Evolutionary conservation across 306 rosid genomes (phyloP).

Genomic region (Rubus parviflorus): DNA sequence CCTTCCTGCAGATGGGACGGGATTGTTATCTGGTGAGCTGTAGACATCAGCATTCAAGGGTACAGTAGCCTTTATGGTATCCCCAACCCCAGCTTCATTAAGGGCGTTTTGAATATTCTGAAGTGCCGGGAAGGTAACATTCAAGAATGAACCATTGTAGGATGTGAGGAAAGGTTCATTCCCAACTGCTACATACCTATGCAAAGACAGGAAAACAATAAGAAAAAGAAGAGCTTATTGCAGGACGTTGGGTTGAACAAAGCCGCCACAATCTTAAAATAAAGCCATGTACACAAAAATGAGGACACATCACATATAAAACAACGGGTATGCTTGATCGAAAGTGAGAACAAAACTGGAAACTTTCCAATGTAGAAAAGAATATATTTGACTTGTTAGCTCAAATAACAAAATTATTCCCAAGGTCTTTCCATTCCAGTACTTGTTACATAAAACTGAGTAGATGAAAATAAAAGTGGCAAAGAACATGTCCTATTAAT

Average conservation of each 20-base stretch:
- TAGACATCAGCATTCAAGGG: constrained; percentile 96
- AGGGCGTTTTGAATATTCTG: constrained; percentile 94
- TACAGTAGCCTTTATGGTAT: constrained; percentile 77
- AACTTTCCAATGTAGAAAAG: background rate
- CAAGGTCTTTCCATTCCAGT: no score
- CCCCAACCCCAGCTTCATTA: constrained; percentile 78
- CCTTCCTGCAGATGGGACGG: constrained; percentile 81
- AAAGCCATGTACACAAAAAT: background rate
- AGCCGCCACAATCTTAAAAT: background rate
- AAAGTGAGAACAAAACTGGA: background rate
- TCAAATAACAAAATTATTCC: no score
- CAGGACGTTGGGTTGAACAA: background rate
- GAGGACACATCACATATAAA: background rate
- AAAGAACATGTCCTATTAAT: no score
- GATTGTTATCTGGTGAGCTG: constrained; percentile 55
- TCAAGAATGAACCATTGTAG: constrained; percentile 84
- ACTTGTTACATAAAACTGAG: no score
- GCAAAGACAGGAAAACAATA: constrained; percentile 17
- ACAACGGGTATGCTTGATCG: background rate
- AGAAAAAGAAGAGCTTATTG: background rate
- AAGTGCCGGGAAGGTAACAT: constrained; percentile 82
- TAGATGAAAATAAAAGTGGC: no score
- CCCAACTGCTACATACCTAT: constrained; percentile 95
- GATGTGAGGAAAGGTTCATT: constrained; percentile 92
- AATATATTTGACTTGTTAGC: no score